Percentiles rank a stretch among this genome's conserved stretches.
These are phyloP conservation scores for Labyrinthula sp. DNA, from an alignment of 352 stramenopile genomes.

Conservation along the genomic window DNA sequence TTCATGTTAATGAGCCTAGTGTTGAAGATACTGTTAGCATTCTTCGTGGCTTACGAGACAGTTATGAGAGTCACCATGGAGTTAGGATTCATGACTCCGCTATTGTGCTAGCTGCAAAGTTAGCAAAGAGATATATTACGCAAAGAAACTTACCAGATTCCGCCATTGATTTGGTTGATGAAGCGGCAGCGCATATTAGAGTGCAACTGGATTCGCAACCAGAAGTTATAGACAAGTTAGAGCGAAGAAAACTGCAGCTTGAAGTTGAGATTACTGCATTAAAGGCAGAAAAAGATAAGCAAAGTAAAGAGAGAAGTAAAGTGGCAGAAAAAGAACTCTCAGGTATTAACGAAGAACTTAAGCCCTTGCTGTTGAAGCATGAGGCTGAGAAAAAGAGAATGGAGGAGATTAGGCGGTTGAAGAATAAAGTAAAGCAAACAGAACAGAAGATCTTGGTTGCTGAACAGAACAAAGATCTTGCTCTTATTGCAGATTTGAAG, in stretches of 20 bases:
- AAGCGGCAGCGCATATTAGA: conserved; percentile 54
- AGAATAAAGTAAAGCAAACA: conserved; percentile 50
- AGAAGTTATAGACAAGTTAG: conserved; percentile 52
- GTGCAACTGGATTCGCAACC: conserved; percentile 57
- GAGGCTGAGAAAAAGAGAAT: conserved; percentile 48
- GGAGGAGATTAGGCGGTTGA: conserved; percentile 48
- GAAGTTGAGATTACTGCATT: conserved; percentile 57
- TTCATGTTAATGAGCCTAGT: conserved; percentile 73
- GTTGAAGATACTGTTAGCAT: conserved; percentile 86
- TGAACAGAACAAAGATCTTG: conserved; percentile 52
- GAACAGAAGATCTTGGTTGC: conserved; percentile 46
- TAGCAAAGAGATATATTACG: conserved; percentile 72
- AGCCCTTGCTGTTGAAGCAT: conserved; percentile 48
- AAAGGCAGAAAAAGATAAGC: conserved; percentile 47
- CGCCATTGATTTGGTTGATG: conserved; percentile 81
- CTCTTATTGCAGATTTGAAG: conserved; percentile 48
- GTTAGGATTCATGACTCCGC: conserved; percentile 78
- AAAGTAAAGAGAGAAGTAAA: conserved; percentile 44
- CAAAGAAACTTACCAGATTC: conserved; percentile 85
- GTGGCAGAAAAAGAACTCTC: conserved; percentile 44
- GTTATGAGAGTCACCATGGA: conserved; percentile 86
- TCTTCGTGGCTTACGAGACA: conserved; percentile 75
- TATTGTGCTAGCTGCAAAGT: conserved; percentile 68
- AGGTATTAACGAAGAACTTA: conserved; percentile 42
- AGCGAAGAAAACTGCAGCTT: conserved; percentile 48